A percentile compares a stretch with the other conserved stretches of the same genome.
Conservation (phyloP, 768 basidiomycete genomes). For the Suillus alpinus region DNA sequence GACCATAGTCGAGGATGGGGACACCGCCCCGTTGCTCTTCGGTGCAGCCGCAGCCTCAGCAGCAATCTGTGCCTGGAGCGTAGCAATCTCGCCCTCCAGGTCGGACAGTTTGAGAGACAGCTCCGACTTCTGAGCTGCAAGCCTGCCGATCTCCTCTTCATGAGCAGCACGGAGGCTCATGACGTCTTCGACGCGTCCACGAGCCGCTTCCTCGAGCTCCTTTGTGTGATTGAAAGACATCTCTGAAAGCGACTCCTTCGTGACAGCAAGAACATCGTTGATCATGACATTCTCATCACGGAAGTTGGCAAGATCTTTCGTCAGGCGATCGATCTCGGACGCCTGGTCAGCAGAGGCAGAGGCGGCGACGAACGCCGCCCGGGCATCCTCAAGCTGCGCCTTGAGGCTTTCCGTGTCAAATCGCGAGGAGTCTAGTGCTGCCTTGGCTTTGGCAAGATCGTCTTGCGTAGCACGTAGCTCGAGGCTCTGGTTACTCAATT, state of each 20-base stretch:
- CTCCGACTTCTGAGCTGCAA: constrained; percentile 62
- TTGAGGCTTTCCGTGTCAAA: constrained; percentile 56
- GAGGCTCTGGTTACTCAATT: constrained; percentile 55
- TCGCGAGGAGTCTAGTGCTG: constrained; percentile 48
- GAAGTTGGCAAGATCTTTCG: constrained; percentile 54
- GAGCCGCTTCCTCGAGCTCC: constrained; percentile 77
- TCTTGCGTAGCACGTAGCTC: constrained; percentile 85
- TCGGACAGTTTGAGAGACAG: constrained; percentile 65
- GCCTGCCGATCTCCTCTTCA: constrained; percentile 54
- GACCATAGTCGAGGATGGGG: constrained; percentile 41
- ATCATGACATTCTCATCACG: constrained; percentile 69
- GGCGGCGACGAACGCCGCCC: constrained; percentile 40
- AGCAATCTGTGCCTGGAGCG: constrained; percentile 51
- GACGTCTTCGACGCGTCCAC: constrained; percentile 66
- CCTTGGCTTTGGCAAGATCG: constrained; percentile 75
- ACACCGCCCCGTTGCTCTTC: constrained; percentile 51
- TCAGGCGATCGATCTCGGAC: constrained; percentile 53
- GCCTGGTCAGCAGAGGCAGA: constrained; percentile 47
- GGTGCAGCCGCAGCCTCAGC: constrained; percentile 44
- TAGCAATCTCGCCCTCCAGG: constrained; percentile 74
- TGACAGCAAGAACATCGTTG: constrained; percentile 64
- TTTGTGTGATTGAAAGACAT: constrained; percentile 65
- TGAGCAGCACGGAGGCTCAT: constrained; percentile 57
- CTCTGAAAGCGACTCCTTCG: constrained; percentile 67
- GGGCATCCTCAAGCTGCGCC: constrained; percentile 64